A percentile compares a stretch with the other conserved stretches of the same genome.
phyloP scores from a whole-genome alignment of 2,329 filamentous ascomycete genomes.

The Zalaria obscura region DNA sequence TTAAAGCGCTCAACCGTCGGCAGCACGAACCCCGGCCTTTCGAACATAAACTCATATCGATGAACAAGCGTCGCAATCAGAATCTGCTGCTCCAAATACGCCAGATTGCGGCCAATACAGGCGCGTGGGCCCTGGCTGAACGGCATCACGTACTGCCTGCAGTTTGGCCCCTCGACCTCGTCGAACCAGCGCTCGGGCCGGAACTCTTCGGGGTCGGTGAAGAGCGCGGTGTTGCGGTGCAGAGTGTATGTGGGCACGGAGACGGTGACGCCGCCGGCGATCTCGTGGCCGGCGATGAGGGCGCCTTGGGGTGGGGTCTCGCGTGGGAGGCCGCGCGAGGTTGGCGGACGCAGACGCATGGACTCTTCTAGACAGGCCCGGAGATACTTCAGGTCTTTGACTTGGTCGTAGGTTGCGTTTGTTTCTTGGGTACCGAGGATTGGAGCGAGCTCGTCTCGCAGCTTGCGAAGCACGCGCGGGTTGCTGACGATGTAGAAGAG shows the following conservation, averaged over 20 bases:
- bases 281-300: slow-evolving; percentile 29
- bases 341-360: slow-evolving; percentile 31
- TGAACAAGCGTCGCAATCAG: slow-evolving; percentile 16
- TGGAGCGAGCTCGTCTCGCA: slow-evolving; percentile 32
- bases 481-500: slow-evolving; percentile 39
- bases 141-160: too few relatives aligned
- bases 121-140: slow-evolving; percentile 8
- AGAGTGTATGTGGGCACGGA: slow-evolving; percentile 36
- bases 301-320: slow-evolving; percentile 29
- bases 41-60: slow-evolving; percentile 23
- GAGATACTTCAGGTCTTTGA: slow-evolving; percentile 38
- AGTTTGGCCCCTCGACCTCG: slow-evolving; percentile 11
- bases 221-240: slow-evolving; percentile 34
- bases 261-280: slow-evolving; percentile 31
- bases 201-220: slow-evolving; percentile 33
- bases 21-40: slow-evolving; percentile 9
- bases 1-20: too few relatives aligned
- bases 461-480: slow-evolving; percentile 23
- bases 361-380: slow-evolving; percentile 38
- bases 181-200: slow-evolving; percentile 35
- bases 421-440: slow-evolving; percentile 24
- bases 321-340: slow-evolving; percentile 29
- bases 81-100: slow-evolving; percentile 15
- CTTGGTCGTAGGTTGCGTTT: slow-evolving; percentile 34
- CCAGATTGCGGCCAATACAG: slow-evolving; percentile 13